phyloP scores from a whole-genome alignment of 2,329 filamentous ascomycete species.

The Ceratocystis ficicola region DNA sequence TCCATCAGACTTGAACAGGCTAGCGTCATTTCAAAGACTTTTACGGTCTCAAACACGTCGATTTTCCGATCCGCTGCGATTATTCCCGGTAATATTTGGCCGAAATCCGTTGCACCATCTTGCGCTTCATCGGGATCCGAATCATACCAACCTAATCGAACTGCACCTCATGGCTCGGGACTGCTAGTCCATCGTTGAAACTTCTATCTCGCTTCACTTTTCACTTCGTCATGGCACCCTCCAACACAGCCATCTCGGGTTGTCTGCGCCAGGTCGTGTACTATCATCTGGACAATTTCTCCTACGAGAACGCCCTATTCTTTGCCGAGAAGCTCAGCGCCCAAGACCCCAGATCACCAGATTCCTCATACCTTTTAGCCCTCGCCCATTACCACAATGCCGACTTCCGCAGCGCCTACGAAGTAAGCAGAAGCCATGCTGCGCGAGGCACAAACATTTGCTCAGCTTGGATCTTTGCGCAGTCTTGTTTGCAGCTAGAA shows the following conservation, averaged over 20 bases:
- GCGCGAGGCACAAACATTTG: conserved; percentile 65
- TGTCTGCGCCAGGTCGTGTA: conserved; percentile 49
- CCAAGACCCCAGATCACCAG: conserved; percentile 67
- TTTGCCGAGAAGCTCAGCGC: conserved; percentile 77
- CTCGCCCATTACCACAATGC: conserved; percentile 75
- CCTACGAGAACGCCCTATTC: conserved; percentile 83
- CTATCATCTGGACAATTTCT: conserved; percentile 76
- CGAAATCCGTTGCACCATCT: background rate
- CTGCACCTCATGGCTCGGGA: conserved; percentile 20
- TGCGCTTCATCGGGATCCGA: background rate
- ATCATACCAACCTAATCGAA: background rate
- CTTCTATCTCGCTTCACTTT: conserved; percentile 11
- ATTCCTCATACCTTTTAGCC: conserved; percentile 71
- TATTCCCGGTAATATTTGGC: background rate
- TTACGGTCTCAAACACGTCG: background rate
- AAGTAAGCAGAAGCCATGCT: conserved; percentile 60
- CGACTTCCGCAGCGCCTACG: conserved; percentile 74
- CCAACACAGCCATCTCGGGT: conserved; percentile 38
- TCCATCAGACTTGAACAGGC: background rate
- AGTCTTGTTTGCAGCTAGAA: conserved; percentile 70
- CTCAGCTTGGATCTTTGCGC: conserved; percentile 83
- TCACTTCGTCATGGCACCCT: conserved; percentile 37
- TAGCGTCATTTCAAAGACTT: background rate
- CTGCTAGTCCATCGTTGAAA: conserved; percentile 15
- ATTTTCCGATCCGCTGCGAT: background rate